These are phyloP conservation scores for Aristolochia fimbriata DNA, from an alignment of 164 flowering plant genomes.

Conservation along the genomic window DNA sequence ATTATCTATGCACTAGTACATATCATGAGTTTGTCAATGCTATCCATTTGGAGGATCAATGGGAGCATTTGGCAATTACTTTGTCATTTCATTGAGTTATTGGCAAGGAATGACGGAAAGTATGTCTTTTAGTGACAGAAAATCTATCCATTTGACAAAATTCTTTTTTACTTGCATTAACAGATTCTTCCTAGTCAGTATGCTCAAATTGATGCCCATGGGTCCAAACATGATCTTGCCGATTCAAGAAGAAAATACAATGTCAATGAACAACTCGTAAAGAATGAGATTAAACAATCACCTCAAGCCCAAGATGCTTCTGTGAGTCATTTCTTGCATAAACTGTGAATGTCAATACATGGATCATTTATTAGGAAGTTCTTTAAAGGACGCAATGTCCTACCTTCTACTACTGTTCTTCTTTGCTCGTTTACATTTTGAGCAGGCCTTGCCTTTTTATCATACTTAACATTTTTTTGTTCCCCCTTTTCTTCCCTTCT, in stretches of 20 bases:
- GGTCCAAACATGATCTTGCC: not conserved
- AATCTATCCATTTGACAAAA: not conserved
- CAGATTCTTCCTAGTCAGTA: conserved; percentile 27
- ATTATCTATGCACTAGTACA: too few species aligned
- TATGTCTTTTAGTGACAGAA: too few species aligned
- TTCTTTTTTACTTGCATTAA: not conserved
- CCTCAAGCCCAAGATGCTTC: not conserved
- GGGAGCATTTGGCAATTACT: not conserved
- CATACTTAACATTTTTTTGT: too few species aligned
- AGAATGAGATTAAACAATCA: not conserved
- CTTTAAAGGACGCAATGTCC: too few species aligned
- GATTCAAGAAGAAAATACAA: not conserved
- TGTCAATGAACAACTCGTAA: too few species aligned
- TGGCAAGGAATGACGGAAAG: not conserved
- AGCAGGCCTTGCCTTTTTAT: too few species aligned
- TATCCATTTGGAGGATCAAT: not conserved
- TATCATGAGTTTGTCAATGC: not conserved
- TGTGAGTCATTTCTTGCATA: not conserved
- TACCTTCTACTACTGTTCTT: too few species aligned
- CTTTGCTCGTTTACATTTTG: too few species aligned
- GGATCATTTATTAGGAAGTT: too few species aligned
- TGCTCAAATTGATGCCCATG: conserved; percentile 17
- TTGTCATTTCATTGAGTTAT: not conserved
- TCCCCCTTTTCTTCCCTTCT: too few species aligned
- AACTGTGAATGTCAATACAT: not conserved